Evolutionary conservation across 2,329 filamentous ascomycete species (phyloP).

Genomic region (Aspergillus flavus): DNA sequence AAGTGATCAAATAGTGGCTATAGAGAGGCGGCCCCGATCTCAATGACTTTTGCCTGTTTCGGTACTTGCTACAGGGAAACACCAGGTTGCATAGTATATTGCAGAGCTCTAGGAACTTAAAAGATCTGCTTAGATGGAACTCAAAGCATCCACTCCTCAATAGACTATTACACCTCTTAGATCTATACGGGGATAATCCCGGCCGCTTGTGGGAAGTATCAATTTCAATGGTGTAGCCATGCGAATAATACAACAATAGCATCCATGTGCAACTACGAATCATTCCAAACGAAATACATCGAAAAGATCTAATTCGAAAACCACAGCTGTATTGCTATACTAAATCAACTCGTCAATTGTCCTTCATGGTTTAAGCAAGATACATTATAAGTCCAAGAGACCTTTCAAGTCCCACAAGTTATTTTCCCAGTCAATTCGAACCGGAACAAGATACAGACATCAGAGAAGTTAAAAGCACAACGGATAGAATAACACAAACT

Average conservation of each 20-base stretch:
- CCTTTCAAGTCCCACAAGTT: not conserved
- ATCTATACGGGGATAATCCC: too few species aligned
- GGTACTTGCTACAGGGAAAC: too few species aligned
- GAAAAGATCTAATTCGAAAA: not conserved
- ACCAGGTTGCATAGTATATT: not conserved
- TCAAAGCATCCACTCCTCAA: not conserved
- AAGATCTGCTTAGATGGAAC: not conserved
- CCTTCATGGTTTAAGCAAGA: not conserved
- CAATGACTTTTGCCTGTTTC: fast-evolving
- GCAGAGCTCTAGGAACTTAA: not conserved
- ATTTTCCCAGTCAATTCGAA: not conserved
- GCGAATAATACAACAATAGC: not conserved
- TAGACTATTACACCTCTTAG: fast-evolving
- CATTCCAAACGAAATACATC: not conserved
- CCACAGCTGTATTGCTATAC: too few species aligned
- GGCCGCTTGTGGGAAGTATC: too few species aligned
- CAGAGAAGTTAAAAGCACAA: not conserved
- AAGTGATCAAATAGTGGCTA: fast-evolving
- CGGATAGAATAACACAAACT: not conserved
- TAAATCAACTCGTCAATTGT: not conserved
- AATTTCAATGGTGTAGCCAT: not conserved
- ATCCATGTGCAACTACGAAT: not conserved
- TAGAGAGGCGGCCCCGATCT: too few species aligned
- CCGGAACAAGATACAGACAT: not conserved
- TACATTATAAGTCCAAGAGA: not conserved